phyloP scores from a whole-genome alignment of 495 filamentous ascomycete species.

The Cercophora samala region DNA sequence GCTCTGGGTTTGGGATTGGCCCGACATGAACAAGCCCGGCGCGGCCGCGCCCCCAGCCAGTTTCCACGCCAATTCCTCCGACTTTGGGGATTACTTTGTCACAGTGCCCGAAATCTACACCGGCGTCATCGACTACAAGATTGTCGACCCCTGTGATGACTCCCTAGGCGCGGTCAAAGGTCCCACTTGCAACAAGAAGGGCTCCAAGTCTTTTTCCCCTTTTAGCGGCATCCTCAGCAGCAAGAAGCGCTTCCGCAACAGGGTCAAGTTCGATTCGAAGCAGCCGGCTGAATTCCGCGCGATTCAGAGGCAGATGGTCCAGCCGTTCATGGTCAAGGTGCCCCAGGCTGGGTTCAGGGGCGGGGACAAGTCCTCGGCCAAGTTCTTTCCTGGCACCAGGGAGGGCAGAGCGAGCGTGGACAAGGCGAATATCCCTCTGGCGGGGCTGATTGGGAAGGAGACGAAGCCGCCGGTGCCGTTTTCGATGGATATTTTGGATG shows the following conservation, averaged over 20 bases:
- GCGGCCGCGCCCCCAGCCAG: constrained; percentile 29
- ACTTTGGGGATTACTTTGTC: constrained; percentile 49
- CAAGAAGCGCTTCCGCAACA: not conserved
- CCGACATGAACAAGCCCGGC: constrained; percentile 38
- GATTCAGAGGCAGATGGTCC: constrained; percentile 37
- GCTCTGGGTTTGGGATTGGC: constrained; percentile 96
- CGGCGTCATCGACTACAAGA: constrained; percentile 72
- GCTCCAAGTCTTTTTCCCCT: constrained; percentile 5
- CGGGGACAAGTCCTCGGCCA: not conserved
- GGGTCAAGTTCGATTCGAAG: constrained; percentile 29
- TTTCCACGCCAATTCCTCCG: constrained; percentile 32
- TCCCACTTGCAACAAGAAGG: constrained; percentile 22
- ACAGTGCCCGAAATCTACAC: constrained; percentile 66
- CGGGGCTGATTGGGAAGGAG: constrained; percentile 19
- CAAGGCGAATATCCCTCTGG: constrained; percentile 26
- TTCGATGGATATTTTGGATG: constrained; percentile 1
- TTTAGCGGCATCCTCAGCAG: not conserved
- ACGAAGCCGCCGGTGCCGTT: constrained; percentile 14
- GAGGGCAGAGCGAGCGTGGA: constrained; percentile 15
- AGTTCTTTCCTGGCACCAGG: constrained; percentile 10
- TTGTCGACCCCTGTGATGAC: constrained; percentile 39
- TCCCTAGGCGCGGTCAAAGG: constrained; percentile 33
- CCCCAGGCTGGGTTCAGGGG: constrained; percentile 25
- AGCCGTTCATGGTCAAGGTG: constrained; percentile 36
- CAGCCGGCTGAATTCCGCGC: constrained; percentile 26